Evolutionary conservation across 768 basidiomycete species (phyloP).

Genomic region (Pulveroboletus ravenelii): DNA sequence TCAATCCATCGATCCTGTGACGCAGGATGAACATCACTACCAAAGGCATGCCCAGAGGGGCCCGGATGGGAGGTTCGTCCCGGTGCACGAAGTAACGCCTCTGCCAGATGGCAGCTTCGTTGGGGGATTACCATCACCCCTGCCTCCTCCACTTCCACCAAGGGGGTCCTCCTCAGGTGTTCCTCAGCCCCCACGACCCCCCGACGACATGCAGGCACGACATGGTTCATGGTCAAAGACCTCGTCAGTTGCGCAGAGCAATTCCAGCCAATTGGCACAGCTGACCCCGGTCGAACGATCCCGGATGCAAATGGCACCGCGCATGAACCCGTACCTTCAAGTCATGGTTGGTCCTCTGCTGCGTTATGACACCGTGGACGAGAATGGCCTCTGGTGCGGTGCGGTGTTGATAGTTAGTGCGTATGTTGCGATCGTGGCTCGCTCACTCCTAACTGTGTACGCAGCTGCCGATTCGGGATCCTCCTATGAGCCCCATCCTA

Average conservation of each 20-base stretch:
- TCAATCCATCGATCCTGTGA: slow-evolving; percentile 15
- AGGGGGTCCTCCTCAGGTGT: slow-evolving; percentile 29
- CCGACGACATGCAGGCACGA: slow-evolving; percentile 25
- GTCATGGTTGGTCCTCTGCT: slow-evolving; percentile 91
- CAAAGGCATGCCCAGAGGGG: slow-evolving; percentile 33
- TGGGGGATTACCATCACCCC: slow-evolving; percentile 46
- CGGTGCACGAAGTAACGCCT: slow-evolving; percentile 57
- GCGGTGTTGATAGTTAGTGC: slow-evolving; percentile 83
- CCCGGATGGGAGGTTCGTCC: slow-evolving; percentile 46
- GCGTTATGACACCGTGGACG: slow-evolving; percentile 84
- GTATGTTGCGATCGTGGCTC: slow-evolving; percentile 30
- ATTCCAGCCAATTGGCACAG: slow-evolving; percentile 39
- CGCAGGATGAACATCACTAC: slow-evolving; percentile 30
- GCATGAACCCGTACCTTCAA: slow-evolving; percentile 80
- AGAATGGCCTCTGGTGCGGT: slow-evolving; percentile 78
- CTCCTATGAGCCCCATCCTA: slow-evolving; percentile 69
- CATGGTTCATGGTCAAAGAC: slow-evolving; percentile 20
- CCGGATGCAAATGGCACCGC: slow-evolving; percentile 47
- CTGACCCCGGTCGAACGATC: slow-evolving; percentile 65
- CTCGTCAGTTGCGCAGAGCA: slow-evolving; percentile 4
- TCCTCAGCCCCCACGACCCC: slow-evolving; percentile 3
- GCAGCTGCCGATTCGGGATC: slow-evolving; percentile 76
- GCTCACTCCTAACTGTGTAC: slow-evolving; percentile 1
- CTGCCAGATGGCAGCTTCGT: slow-evolving; percentile 54
- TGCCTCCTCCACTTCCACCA: slow-evolving; percentile 43